Base-by-base conservation (phyloP, 2,329 filamentous ascomycete genomes). In the Exserohilum turcica region DNA sequence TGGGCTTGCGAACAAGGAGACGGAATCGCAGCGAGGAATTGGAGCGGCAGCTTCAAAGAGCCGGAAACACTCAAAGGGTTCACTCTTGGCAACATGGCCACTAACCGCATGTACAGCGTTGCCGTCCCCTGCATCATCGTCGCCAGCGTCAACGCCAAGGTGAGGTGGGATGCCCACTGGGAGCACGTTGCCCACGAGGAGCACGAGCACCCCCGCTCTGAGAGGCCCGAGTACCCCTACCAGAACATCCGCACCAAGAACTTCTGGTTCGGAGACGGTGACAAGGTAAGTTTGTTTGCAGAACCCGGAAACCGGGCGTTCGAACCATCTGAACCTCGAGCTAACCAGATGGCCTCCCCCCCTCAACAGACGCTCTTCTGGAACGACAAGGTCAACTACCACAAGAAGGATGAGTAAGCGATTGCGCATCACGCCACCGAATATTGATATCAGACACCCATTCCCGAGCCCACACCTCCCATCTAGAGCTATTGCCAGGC, bases 191-290 rank as follows among this genome's bases (percentile, higher is more conserved):
- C 78, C 47, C 93, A 97, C 80, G 80, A 90, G 45, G 54, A 57
- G 51, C 54, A 57, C 50, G 54, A 57, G 77, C 50, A 58, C 46
- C 90, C 94, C 64, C 82, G 93, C 66, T 91, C 96, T 82, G 94
- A 99, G 81, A 89, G 90, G 74, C 80, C 84, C 71, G 91, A 97
- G 82, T 99, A 97, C 80, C 81, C 92, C 56, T 99, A 96, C 86
- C 91, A 96, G 86, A 99, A 99, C 84, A 90, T 99, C 78, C 90
- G 94, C 76, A 85, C 86, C 77, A 97, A 94, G 88, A 97, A 96
- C 86, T 99, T 80, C 84, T 87, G 86, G 73, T 99, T 90, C 90
- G 92, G 93, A 65, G 83, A 97, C 74, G 94, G 94, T 74, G 94
- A 99, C 82, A 94, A 97, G 90, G 90, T 91, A 64, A 71, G 82